Evolutionary conservation across 176 grass and related monocot species (phyloP), one percentile per base, ranked within the genome.

Genomic region (Eragrostis curvula): DNA sequence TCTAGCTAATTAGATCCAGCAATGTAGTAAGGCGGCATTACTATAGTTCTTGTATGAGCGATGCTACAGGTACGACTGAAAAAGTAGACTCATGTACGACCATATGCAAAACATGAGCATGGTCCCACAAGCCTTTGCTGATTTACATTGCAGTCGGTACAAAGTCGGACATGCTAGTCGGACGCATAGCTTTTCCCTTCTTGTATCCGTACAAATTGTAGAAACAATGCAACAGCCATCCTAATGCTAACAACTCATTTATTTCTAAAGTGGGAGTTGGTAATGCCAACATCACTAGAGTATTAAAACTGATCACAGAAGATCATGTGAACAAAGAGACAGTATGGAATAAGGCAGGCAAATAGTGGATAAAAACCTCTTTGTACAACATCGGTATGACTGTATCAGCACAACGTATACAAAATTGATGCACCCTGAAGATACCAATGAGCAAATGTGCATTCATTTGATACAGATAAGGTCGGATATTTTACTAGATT

Each of bases 341-440:
- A 50, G 63, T 5, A 13, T 60, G n/a, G 30, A 15, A 14, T 14
- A 57, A 45, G 13, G 28, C 46, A 66, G n/a, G 47, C 39, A 40
- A 83, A 72, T 65, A 21, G 57, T 64, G 55, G 36, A 56, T 53
- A 24, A 42, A 70, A 36, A 45, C 36, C 32, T 64, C 18, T 77
- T 17, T 64, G 45, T 48, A 60, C 68, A 70, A 7, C 12, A 62
- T 85, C 55, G 42, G 8, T 27, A 79, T 79, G 8, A 17, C 43
- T 61, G 21, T 42, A 64, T 85, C 8, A 8, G 12, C 23, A 73
- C 18, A 55, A 12, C 28, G 36, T 32, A 51, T 57, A 79, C 21
- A 12, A 43, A 55, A 49, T 12, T 32, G 12, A 68, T 63, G 13
- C 9, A 70, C 14, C 41, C 40, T 13, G 4, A 61, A 61, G 23